These are phyloP conservation scores for Arthrobotrys entomopaga DNA, from an alignment of 2,329 filamentous ascomycete species.

Conservation along the genomic window DNA sequence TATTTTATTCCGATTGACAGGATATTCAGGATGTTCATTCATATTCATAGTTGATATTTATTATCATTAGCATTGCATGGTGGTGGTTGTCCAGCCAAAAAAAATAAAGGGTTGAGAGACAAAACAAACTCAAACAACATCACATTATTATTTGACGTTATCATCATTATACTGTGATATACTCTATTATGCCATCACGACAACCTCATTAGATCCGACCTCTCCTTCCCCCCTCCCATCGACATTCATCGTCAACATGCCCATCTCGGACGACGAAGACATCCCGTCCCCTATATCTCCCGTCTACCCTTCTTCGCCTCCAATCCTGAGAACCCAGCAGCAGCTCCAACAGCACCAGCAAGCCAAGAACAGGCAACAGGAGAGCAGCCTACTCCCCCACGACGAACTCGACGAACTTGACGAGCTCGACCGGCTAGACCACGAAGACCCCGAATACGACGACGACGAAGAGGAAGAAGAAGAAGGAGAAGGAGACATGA, in stretches of 20 bases:
- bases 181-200: too few relatives aligned
- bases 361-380: conserved; percentile 6
- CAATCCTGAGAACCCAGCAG: conserved; percentile 24
- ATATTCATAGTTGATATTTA: too few relatives aligned
- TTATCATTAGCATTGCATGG: too few relatives aligned
- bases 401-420: too few relatives aligned
- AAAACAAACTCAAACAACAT: neutral
- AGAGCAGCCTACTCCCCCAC: neutral
- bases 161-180: neutral
- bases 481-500: neutral
- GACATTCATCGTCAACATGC: conserved; percentile 25
- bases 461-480: neutral
- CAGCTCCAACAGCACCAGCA: conserved; percentile 2
- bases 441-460: conserved; percentile 5
- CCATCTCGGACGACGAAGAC: conserved; percentile 33
- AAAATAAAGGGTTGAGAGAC: too few relatives aligned
- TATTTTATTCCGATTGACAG: too few relatives aligned
- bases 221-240: neutral
- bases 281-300: conserved; percentile 50
- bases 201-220: neutral
- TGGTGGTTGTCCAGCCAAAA: too few relatives aligned
- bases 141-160: neutral
- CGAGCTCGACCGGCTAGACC: neutral
- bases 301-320: conserved; percentile 45
- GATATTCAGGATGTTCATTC: too few relatives aligned